Evolutionary conservation across 805 yeast genomes (phyloP), one percentile per base, ranked within the genome.

Genomic region (Ogataea pilisensis): DNA sequence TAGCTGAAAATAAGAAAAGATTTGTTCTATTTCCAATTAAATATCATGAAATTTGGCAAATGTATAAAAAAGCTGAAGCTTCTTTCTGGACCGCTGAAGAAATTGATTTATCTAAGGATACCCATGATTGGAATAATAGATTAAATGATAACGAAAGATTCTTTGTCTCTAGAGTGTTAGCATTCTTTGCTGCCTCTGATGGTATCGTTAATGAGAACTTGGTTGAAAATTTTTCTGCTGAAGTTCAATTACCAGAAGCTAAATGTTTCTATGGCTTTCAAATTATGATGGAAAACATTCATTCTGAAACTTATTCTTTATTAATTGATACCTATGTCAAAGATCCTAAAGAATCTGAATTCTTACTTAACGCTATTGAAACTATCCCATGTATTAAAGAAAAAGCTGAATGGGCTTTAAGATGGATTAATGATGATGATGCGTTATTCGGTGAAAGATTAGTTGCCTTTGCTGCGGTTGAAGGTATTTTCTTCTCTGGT

Each of bases 41-140:
- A 69, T 93, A 89, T 72, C 91, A 90, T 63, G 98, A 91, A 70
- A 86, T 91, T 65, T 91, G 98, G 98, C 96, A 91, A 68, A 90
- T 95, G 75, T 91, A 91, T 71, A 91, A 91, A 75, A 88, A 91
- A 70, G 97, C 98, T 38, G 99, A 93, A 75, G 99, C 99, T 13
- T 91, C 98, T 5, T 91, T 91, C 77, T 91, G 99, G 99, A 93
- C 98, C 31, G 97, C 98, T 35, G 99, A 91, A 73, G 99, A 93
- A 71, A 89, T 91, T 52, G 99, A 91, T 68, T 78, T 91, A 50
- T 82, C 95, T 41, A 93, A 91, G 73, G 99, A 91, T 66, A 61
- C 75, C 45, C 77, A 76, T 57, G 99, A 91, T 71, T 91, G 99
- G 99, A 90, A 87, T 64, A 78, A 84, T 70, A 73, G 74, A 59